These are phyloP conservation scores for Citrullus amarus DNA, from an alignment of 306 rosid genomes.

Conservation along the genomic window DNA sequence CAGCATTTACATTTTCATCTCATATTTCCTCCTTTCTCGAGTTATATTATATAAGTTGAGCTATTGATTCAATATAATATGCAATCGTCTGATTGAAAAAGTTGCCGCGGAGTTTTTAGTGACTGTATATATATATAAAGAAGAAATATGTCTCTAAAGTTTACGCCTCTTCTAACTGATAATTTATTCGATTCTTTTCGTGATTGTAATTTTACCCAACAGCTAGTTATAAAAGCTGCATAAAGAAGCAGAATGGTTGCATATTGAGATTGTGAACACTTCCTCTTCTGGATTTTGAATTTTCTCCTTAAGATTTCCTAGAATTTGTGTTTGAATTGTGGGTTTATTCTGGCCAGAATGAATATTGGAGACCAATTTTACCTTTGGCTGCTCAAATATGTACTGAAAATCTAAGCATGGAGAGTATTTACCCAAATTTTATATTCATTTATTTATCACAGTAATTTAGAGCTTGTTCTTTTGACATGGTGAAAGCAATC, in stretches of 20 bases:
- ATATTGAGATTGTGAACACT: not conserved
- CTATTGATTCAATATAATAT: not conserved
- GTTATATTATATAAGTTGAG: not conserved
- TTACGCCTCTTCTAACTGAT: constrained; percentile 3
- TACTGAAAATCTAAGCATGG: not conserved
- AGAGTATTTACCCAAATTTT: not conserved
- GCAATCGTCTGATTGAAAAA: constrained; percentile 2
- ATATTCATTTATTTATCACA: not conserved
- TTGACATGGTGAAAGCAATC: not conserved
- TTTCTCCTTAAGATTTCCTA: not conserved
- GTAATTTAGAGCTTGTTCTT: not conserved
- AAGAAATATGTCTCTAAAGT: not conserved
- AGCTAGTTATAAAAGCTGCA: constrained; percentile 1
- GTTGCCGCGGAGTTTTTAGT: not conserved
- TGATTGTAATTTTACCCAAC: constrained; percentile 5
- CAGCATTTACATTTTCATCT: constrained; percentile 2
- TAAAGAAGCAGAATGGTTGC: not conserved
- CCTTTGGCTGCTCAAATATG: not conserved
- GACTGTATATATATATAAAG: not conserved
- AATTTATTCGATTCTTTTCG: constrained; percentile 9
- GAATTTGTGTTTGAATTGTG: not conserved
- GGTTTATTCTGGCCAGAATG: not conserved
- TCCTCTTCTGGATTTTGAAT: not conserved
- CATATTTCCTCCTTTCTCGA: not conserved
- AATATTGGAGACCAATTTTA: not conserved